phyloP scores from a whole-genome alignment of 805 yeast species.

The Candida insectalens region DNA sequence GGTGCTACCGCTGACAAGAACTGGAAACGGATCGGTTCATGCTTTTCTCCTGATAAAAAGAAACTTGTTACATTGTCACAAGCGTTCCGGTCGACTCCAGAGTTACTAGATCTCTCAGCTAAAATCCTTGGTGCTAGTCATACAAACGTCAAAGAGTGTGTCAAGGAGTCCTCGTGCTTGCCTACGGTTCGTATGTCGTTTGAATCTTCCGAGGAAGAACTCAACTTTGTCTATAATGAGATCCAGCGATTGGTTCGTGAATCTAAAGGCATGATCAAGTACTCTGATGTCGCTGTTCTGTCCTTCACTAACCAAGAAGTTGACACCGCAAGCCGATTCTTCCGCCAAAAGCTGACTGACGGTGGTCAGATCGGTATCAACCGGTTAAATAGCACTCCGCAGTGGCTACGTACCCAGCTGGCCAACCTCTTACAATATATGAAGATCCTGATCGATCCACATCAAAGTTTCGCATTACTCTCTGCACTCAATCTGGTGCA shows the following conservation, averaged over 20 bases:
- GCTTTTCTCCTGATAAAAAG: constrained; percentile 11
- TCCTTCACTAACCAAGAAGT: constrained; percentile 44
- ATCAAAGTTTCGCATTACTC: constrained; percentile 18
- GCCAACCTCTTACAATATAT: constrained; percentile 40
- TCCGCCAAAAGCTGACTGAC: constrained; percentile 16
- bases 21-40: constrained; percentile 12
- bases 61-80: constrained; percentile 32
- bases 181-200: constrained; percentile 20
- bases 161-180: constrained; percentile 10
- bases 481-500: constrained; percentile 15
- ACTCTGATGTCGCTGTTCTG: constrained; percentile 43
- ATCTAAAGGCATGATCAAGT: constrained; percentile 32
- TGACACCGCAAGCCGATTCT: constrained; percentile 26
- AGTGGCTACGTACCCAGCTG: constrained; percentile 39
- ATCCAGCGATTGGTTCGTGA: constrained; percentile 29
- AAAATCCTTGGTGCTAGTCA: constrained; percentile 12
- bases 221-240: constrained; percentile 34
- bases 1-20: constrained; percentile 32
- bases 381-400: constrained; percentile 36
- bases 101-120: constrained; percentile 37
- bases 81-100: constrained; percentile 55
- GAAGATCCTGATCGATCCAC: constrained; percentile 28
- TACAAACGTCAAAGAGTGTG: constrained; percentile 10
- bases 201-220: constrained; percentile 26
- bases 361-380: constrained; percentile 28